Percentiles rank a stretch among this genome's conserved stretches.
phyloP scores from a whole-genome alignment of 2,329 filamentous ascomycete species.

The Pseudocercospora macadamiae region DNA sequence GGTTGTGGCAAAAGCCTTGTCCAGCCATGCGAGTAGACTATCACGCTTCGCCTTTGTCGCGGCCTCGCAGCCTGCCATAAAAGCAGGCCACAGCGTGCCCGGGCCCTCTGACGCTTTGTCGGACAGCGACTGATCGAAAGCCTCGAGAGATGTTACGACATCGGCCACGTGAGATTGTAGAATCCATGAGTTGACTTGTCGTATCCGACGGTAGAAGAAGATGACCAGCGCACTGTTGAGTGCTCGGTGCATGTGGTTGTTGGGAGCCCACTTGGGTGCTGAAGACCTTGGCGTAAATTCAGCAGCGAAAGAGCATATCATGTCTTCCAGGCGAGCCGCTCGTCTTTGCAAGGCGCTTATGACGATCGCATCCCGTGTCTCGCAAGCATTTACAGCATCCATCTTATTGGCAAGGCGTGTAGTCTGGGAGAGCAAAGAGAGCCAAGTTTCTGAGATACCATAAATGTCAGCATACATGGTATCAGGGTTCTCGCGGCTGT shows the following conservation, averaged over 20 bases:
- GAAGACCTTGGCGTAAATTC: conserved; percentile 1
- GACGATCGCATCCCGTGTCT: background rate
- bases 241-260: conserved; percentile 42
- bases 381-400: conserved; percentile 6
- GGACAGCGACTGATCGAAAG: conserved; percentile 33
- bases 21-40: conserved; percentile 3
- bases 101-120: conserved; percentile 33
- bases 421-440: conserved; percentile 49
- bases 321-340: conserved; percentile 16
- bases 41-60: conserved; percentile 16
- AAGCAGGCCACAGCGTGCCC: conserved; percentile 43
- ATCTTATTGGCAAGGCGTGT: conserved; percentile 43
- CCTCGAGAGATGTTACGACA: conserved; percentile 38
- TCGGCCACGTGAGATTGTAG: conserved; percentile 44
- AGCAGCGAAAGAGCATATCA: conserved; percentile 16
- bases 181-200: conserved; percentile 44
- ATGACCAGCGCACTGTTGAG: conserved; percentile 46
- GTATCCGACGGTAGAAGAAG: conserved; percentile 48
- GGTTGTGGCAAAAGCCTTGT: conserved; percentile 6
- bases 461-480: conserved; percentile 48
- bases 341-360: background rate
- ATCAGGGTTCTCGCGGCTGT: conserved; percentile 38
- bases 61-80: conserved; percentile 48
- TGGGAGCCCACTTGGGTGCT: conserved; percentile 16
- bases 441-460: conserved; percentile 49